Base-by-base conservation (phyloP, 176 grass and related monocot genomes). In the Eleusine coracana region DNA sequence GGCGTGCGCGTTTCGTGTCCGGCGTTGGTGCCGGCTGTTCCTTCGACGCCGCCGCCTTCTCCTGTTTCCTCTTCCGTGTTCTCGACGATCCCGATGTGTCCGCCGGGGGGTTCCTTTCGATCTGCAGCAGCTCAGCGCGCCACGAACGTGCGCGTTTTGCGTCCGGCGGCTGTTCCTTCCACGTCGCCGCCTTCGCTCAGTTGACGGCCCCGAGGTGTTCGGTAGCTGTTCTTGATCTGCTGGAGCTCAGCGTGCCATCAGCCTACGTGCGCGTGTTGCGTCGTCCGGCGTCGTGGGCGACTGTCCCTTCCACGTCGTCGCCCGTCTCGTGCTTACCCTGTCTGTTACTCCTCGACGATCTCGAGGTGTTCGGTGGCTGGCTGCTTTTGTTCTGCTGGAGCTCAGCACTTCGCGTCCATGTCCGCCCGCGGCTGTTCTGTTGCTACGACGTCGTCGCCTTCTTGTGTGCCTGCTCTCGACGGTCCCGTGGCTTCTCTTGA, bases 171-270 rank as follows among this genome's bases (percentile, higher is more conserved):
- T 4, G 52, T 20, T 55, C 51, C 2, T 20, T 16, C 51, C 51
- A 55, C 51, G 17, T 20, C 51, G 51, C 51, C 38, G 59, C 21
- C 4, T 37, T 16, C 25, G 25, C 25, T 25, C 25, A 25, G 25
- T 25, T 25, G 25, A 25, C 25, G 25, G 25, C 25, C 25, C 70
- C 69, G 45, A 42, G 69, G 50, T 48, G 49, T 29, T 48, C 21
- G 10, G 68, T 84, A 7, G 37, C 23, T 34, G 50, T 20, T 78
- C 15, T 71, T 64, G 41, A 71, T 85, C 66, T 56, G 67, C 13
- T 34, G 5, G 59, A 73, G 68, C 10, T 73, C 49, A 49, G 48
- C 59, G 7, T 18, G 67, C 58, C 61, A 42, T 36, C 37, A 49
- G 41, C 1, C 64, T 7, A 0, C 5, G 40, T 7, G 40, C 6